Evolutionary conservation across 192 early-diverging fungal species (phyloP), one percentile per base, ranked within the genome.

Genomic region (Obelidium mucronatum): DNA sequence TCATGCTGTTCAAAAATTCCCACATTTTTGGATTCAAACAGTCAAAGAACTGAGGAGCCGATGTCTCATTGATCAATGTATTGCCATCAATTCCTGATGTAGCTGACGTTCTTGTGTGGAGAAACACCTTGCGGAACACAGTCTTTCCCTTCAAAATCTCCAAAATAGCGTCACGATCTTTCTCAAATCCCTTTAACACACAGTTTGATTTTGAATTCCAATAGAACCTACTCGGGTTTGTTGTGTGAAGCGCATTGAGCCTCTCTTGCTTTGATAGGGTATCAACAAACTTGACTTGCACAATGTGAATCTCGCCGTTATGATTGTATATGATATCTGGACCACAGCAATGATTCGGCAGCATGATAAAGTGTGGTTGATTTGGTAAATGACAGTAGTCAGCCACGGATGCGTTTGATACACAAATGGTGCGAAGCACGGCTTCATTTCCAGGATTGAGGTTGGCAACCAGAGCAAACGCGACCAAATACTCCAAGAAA

Each of bases 281-380:
- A 35, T 79, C 53, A 0, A 76, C 77, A 79, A 79, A 79, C 34
- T 79, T 79, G 2, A 75, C 70, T 73, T 79, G 78, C 3, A 79
- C 65, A 53, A 79, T 78, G 68, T 80, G 73, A 6, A 79, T 24
- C 5, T 66, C 79, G 42, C 59, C 68, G 11, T 51, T 31, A 37
- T 79, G 55, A 36, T 78, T 79, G 64, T 80, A 79, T 37, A 80
- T 35, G 55, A 79, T 79, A 79, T 76, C 78, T 39, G 78, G 65
- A 35, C 78, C 77, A 73, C 78, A 79, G 64, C 72, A 73, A 40
- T 80, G 78, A 35, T 80, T 68, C 19, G 73, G 78, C 51, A 79
- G 79, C n/a, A 56, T 80, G 15, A 79, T 68, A n/a, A 80, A n/a
- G 26, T 51, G 8, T 4, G n/a, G n/a, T n/a, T n/a, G n/a, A n/a